Evolutionary conservation across 306 rosid genomes (phyloP).

Genomic region (Nissolia schottii): DNA sequence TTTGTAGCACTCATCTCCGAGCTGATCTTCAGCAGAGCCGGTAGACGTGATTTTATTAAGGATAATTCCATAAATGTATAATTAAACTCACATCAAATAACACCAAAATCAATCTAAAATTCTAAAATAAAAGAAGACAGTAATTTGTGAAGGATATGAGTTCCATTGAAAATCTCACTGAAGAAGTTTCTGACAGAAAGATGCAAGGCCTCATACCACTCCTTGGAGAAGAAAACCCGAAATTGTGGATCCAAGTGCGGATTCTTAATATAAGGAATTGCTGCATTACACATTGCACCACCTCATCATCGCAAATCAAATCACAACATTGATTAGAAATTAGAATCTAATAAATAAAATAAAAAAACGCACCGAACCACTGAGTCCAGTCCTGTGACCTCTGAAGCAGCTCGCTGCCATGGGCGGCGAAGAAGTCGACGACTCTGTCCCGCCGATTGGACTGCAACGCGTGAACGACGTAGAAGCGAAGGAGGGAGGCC

Average conservation of each 20-base stretch:
- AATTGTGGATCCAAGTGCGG: constrained; percentile 77
- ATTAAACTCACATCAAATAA: not conserved
- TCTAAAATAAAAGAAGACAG: not conserved
- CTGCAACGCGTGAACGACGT: constrained; percentile 64
- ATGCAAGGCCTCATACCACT: constrained; percentile 85
- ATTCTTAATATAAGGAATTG: constrained; percentile 78
- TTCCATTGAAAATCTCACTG: constrained; percentile 80
- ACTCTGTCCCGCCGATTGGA: constrained; percentile 57
- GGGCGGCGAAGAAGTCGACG: constrained; percentile 50
- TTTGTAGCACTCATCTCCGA: constrained; percentile 67
- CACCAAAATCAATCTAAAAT: not conserved
- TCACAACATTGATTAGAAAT: not conserved
- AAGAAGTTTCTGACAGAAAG: constrained; percentile 90
- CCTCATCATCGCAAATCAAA: constrained; percentile 2
- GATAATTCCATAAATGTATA: constrained; percentile 15
- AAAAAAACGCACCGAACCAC: constrained; percentile 82
- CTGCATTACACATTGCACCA: constrained; percentile 48
- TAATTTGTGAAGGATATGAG: constrained; percentile 76
- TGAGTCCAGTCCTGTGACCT: constrained; percentile 68
- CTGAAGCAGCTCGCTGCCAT: constrained; percentile 70
- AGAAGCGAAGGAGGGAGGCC: constrained; percentile 65
- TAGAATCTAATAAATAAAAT: not conserved
- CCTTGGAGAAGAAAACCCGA: constrained; percentile 68
- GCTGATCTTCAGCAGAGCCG: constrained; percentile 78
- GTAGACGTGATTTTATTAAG: constrained; percentile 78